phyloP scores from a whole-genome alignment of 2,329 filamentous ascomycete genomes.

The Alternaria gansuensis region DNA sequence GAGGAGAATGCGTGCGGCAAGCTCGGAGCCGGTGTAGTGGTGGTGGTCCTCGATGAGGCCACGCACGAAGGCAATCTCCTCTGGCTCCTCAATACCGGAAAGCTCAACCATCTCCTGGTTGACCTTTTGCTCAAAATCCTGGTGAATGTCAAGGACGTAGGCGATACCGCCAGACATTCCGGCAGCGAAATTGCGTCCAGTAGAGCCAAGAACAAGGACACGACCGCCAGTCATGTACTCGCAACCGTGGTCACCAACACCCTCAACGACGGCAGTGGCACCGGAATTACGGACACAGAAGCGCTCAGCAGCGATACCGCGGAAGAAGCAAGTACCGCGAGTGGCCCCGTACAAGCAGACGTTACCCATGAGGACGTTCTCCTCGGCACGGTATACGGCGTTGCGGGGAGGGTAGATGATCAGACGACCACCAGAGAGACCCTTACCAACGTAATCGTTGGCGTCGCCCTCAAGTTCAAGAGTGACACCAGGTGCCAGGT shows the following conservation, averaged over 20 bases:
- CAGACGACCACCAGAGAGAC: slow-evolving; percentile 88
- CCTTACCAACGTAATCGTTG: slow-evolving; percentile 98
- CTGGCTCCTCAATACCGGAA: slow-evolving; percentile 80
- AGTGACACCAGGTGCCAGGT: slow-evolving; percentile 90
- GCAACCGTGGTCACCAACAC: slow-evolving; percentile 93
- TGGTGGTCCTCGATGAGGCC: slow-evolving; percentile 96
- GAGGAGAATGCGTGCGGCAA: slow-evolving; percentile 89
- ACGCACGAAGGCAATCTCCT: slow-evolving; percentile 88
- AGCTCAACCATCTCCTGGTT: slow-evolving; percentile 98
- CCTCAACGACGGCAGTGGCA: slow-evolving; percentile 94
- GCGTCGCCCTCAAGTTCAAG: slow-evolving; percentile 94
- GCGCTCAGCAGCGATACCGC: slow-evolving; percentile 92
- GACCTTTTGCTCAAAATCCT: slow-evolving; percentile 91
- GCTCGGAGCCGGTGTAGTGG: slow-evolving; percentile 95
- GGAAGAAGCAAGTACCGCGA: slow-evolving; percentile 91
- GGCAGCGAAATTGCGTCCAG: slow-evolving; percentile 95
- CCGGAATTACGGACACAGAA: slow-evolving; percentile 97
- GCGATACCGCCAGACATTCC: slow-evolving; percentile 99
- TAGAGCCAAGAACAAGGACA: slow-evolving; percentile 83
- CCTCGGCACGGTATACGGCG: slow-evolving; percentile 93
- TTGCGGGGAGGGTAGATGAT: slow-evolving; percentile 92
- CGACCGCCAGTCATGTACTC: slow-evolving; percentile 99
- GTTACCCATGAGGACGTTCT: slow-evolving; percentile 93
- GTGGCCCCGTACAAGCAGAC: slow-evolving; percentile 96
- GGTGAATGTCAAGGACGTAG: slow-evolving; percentile 88